phyloP scores from a whole-genome alignment of 2,329 filamentous ascomycete species.

The Knufia fluminis region DNA sequence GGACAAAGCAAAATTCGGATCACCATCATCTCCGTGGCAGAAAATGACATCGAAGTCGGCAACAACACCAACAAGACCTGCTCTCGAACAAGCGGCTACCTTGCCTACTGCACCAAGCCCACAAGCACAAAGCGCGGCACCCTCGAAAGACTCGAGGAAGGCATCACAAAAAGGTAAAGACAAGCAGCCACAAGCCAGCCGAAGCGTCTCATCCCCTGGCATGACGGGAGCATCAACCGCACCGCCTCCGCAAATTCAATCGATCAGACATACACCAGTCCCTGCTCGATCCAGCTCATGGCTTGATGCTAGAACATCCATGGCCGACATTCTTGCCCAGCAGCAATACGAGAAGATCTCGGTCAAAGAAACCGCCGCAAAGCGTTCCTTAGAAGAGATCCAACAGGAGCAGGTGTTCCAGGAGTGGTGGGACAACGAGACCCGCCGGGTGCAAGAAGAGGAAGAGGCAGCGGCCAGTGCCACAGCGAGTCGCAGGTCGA shows the following conservation, averaged over 20 bases:
- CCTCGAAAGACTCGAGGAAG: not conserved
- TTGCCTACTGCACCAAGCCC: conserved; percentile 13
- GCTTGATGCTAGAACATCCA: conserved; percentile 40
- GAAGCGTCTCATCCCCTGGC: conserved; percentile 18
- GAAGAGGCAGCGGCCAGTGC: conserved; percentile 32
- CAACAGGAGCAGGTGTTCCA: conserved; percentile 96
- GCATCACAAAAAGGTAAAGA: not conserved
- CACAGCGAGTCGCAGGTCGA: conserved; percentile 27
- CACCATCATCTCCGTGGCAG: conserved; percentile 55
- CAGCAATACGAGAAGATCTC: conserved; percentile 76
- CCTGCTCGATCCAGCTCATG: conserved; percentile 20
- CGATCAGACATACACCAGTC: conserved; percentile 36
- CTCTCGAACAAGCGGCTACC: conserved; percentile 17
- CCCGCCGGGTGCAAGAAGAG: conserved; percentile 58
- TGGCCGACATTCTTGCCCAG: conserved; percentile 81
- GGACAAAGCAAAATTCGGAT: conserved; percentile 5
- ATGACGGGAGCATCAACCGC: conserved; percentile 25
- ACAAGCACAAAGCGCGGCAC: not conserved
- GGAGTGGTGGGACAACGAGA: conserved; percentile 91
- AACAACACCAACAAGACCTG: not conserved
- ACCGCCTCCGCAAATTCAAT: conserved; percentile 31
- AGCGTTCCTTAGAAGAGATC: conserved; percentile 84
- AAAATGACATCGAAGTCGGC: conserved; percentile 31
- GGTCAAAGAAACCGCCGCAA: conserved; percentile 70
- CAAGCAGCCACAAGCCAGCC: conserved; percentile 9